Evolutionary conservation across 2,329 filamentous ascomycete genomes (phyloP), one percentile per base, ranked within the genome.

Genomic region (Venturia asperata): DNA sequence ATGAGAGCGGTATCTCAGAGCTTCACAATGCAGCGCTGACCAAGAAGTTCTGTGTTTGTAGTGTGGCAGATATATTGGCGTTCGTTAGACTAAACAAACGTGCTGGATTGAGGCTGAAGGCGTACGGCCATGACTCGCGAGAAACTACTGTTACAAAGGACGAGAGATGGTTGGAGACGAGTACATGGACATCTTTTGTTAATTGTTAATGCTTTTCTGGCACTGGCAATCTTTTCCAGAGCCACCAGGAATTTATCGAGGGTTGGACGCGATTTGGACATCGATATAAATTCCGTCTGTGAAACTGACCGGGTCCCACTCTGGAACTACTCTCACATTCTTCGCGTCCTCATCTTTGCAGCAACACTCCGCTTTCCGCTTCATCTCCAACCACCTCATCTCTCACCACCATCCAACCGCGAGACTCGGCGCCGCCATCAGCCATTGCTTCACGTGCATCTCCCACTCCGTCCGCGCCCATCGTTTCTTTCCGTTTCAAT

Each of bases 21-120:
- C 24, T 56, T 30, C 24, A 34, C 24, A 17, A 10, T 47, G n/a
- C 9, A 24, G 45, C n/a, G 7, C 6, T 47, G 45, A n/a, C 9
- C 47, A 10, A 27, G 1, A 27, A 10, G 11, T 15, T 1, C 24
- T 21, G 47, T 47, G 52, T 39, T 37, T 37, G 52, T 37, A 34
- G 37, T 58, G 52, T 58, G 52, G 15, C 30, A 37, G 52, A 34
- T 37, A 58, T 7, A 37, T 58, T 52, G 21, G 47, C 45, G 49
- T 34, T 6, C 39, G 39, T 41, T 15, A 10, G 15, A 41, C 10
- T 41, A 41, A 37, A 37, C 27, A 10, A 19, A 27, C 21, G 27
- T 34, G 15, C n/a, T 58, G 52, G 52, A 37, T 37, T 58, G 52
- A 58, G 52, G 52, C 52, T 58, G 27, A n/a, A 58, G 39, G 39